phyloP scores from a whole-genome alignment of 2,329 filamentous ascomycete genomes.

The Exophiala dermatitidis region DNA sequence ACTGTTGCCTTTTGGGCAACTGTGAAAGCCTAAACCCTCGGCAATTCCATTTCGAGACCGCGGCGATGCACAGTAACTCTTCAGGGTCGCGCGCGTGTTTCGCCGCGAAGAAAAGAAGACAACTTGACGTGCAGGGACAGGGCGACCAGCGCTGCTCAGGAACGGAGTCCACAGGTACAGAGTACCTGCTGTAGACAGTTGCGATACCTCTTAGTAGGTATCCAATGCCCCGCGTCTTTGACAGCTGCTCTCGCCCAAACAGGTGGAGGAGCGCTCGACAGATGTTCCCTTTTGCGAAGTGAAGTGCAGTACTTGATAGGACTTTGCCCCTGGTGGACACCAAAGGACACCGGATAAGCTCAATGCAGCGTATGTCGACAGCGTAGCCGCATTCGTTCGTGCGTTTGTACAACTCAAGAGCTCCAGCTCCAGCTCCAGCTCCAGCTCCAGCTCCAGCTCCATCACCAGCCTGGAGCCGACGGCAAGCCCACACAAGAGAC shows the following conservation, averaged over 20 bases:
- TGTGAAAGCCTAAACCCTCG: too few relatives aligned
- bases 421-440: too few relatives aligned
- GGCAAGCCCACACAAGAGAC: too few relatives aligned
- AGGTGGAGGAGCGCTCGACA: background rate
- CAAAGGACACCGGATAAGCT: background rate
- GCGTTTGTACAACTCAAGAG: too few relatives aligned
- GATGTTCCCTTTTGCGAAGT: background rate
- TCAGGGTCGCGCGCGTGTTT: background rate
- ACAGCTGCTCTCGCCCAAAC: constrained; percentile 3
- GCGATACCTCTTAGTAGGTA: too few relatives aligned
- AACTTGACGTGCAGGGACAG: background rate
- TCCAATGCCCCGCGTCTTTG: background rate
- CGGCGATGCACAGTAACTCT: too few relatives aligned
- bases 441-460: too few relatives aligned
- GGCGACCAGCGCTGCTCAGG: background rate
- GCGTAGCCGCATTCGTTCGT: too few relatives aligned
- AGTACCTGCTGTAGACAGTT: background rate
- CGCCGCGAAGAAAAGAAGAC: background rate
- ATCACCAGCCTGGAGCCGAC: too few relatives aligned
- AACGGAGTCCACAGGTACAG: background rate
- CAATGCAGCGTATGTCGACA: too few relatives aligned
- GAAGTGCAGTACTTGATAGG: background rate
- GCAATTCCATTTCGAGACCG: too few relatives aligned
- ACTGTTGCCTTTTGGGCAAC: background rate
- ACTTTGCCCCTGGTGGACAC: background rate